Base-by-base conservation (phyloP, 306 rosid species). In the Inga leiocalycina region DNA sequence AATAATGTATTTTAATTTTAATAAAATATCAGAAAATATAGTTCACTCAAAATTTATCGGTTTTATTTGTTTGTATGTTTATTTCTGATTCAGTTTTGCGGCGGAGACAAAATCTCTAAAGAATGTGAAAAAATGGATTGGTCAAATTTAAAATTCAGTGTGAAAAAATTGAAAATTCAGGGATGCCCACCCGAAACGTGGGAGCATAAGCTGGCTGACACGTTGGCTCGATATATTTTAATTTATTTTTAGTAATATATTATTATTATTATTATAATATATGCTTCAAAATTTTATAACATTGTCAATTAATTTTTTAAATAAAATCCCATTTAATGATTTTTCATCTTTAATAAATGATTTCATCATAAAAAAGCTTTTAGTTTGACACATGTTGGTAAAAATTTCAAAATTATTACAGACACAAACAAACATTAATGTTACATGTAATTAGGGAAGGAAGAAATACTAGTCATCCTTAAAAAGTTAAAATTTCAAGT, bases 71-170 rank as follows among this genome's bases (percentile, higher is more conserved):
- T 22, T 15, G 0, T 9, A 43, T 44, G 5, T 68, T 24, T 2
- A 16, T 59, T 77, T 24, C 48, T 84, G 78, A 77, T 57, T 80
- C 73, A 56, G 68, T 16, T 75, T 80, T 75, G 74, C 78, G 11
- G 35, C 71, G 16, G 3, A 15, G 8, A 15, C 65, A 67, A 49
- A 30, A 20, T 54, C 52, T 65, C 83, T 52, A 79, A 37, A 12
- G 17, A 62, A 62, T 24, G 17, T 27, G 68, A 61, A 71, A 20
- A 15, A 61, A 32, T 37, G 37, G 5, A 43, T 59, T 6, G 81
- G 61, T 46, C 67, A 75, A 75, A 48, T 30, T 45, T n/a, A 46
- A 78, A 83, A 34, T 32, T 46, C 8, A 52, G 30, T 16, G 0
- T 12, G 3, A 57, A 57, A n/a, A 75, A 69, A 48, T 27, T 27